Base-by-base conservation (phyloP, 192 early-diverging fungal species). In the Coemansia nantahalensis region DNA sequence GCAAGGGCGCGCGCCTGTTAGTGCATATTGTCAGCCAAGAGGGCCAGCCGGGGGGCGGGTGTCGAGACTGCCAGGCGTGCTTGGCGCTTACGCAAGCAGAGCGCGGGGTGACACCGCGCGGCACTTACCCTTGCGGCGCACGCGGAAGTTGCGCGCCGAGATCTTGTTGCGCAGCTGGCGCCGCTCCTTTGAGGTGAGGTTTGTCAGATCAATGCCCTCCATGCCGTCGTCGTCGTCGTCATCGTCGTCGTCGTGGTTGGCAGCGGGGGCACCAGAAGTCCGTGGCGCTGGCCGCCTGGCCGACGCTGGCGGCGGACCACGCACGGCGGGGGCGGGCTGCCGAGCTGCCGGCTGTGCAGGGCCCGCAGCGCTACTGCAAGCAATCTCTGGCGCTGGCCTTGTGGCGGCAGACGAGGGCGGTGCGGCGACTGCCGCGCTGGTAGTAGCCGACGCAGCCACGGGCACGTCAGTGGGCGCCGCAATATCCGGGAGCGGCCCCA, bases 131-230 rank as follows among this genome's bases (percentile, higher is more conserved):
- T 93, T 93, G 78, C 89, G 80, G 44, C 90, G 81, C 38, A 84
- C 79, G 37, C 90, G 79, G 66, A 93, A 93, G 68, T 90, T 90
- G 57, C 89, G 77, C 17, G 90, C 90, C 17, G 86, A 88, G 30
- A 93, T 84, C 59, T 93, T 93, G 77, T 93, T 93, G 45, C 90
- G 78, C 63, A 91, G 66, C 73, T 89, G 88, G 19, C 90, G 80
- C 28, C 88, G 78, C 66, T 93, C 87, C 63, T 86, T 90, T 15
- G 84, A 80, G 11, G 82, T 68, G 67, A 92, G 69, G 17, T 71
- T 75, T 36, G 84, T 85, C 45, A 84, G 54, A 51, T 88, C 83
- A 32, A 81, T 59, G 10, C 66, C 77, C 14, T 59, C 66, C 23
- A 60, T 38, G 11, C 62, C 74, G n/a, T 54, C 46, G 11, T 72